Base-by-base conservation (phyloP, 768 basidiomycete species). In the Leccinum longicurvipes region DNA sequence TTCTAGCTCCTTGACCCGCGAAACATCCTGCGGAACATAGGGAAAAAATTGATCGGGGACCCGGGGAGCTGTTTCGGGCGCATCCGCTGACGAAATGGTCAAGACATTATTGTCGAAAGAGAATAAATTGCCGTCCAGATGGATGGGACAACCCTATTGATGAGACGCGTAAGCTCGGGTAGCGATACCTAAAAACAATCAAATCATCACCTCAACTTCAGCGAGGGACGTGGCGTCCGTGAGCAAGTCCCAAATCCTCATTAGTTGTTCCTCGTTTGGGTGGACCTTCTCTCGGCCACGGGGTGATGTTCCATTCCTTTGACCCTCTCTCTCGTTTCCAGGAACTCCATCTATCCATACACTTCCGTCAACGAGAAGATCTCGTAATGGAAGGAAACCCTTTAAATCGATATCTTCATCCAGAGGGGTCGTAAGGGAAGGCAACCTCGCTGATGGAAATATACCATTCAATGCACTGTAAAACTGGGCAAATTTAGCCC, bases 241-340 rank as follows among this genome's bases (percentile, higher is more conserved):
- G 47, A 94, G 75, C 41, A 97, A 74, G 72, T 97, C 96, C 46
- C 83, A 79, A 55, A 99, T 89, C 60, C 97, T 80, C 92, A 98
- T 95, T 42, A 99, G 73, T 63, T 95, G 91, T 75, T 96, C 93
- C 56, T 91, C 94, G 63, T 99, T 98, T 8, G 97, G 97, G 74
- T 98, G 87, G 1, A 82, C 82, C 32, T 77, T 79, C 58, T 80
- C 71, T 50, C 63, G 58, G 53, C 73, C 62, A 70, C 75, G 56
- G 60, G 60, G 39, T n/a, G 42, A 39, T 17, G 29, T 62, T 51
- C 45, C 68, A 64, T 56, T 74, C 62, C 27, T 64, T 25, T 58
- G 64, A 25, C 60, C 62, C 41, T 62, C 61, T 25, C 56, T 60
- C 7, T 65, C 68, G 47, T 63, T 68, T 29, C 55, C 66, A 58